Conservation (phyloP, 495 filamentous ascomycete species). For the Aspergillus asperescens region DNA sequence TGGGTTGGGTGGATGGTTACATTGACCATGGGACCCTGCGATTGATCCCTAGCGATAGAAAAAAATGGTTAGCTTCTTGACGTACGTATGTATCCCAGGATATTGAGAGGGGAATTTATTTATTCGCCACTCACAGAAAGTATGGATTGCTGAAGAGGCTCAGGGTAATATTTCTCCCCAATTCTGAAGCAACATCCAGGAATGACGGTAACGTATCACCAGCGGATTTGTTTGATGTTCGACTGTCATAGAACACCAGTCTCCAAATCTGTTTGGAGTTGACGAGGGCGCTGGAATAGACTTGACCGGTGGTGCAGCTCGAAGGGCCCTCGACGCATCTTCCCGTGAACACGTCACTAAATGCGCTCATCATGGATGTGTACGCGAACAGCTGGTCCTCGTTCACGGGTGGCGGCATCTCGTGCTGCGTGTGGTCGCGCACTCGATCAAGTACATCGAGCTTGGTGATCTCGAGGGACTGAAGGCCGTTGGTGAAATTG, state of each 20-base stretch:
- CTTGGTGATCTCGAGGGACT: background rate
- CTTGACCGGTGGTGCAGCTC: background rate
- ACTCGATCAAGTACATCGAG: background rate
- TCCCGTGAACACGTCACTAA: background rate
- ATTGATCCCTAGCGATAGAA: background rate
- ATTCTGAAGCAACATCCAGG: background rate
- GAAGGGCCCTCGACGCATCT: background rate
- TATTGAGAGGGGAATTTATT: background rate
- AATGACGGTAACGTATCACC: background rate
- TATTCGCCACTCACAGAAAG: background rate
- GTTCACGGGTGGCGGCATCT: background rate
- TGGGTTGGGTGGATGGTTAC: background rate
- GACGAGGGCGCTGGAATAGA: background rate
- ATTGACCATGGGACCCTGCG: background rate
- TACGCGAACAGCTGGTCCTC: slow-evolving; percentile 1
- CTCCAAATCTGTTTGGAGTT: background rate
- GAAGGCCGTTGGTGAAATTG: background rate
- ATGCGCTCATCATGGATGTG: background rate
- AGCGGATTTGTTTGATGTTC: background rate
- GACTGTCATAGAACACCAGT: background rate
- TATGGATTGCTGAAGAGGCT: background rate
- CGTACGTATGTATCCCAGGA: too few species aligned
- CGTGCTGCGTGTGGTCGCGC: background rate
- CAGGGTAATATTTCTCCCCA: background rate
- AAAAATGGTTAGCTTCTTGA: too few species aligned